Base-by-base conservation (phyloP, 805 yeast genomes). In the Wickerhamiella cacticola region DNA sequence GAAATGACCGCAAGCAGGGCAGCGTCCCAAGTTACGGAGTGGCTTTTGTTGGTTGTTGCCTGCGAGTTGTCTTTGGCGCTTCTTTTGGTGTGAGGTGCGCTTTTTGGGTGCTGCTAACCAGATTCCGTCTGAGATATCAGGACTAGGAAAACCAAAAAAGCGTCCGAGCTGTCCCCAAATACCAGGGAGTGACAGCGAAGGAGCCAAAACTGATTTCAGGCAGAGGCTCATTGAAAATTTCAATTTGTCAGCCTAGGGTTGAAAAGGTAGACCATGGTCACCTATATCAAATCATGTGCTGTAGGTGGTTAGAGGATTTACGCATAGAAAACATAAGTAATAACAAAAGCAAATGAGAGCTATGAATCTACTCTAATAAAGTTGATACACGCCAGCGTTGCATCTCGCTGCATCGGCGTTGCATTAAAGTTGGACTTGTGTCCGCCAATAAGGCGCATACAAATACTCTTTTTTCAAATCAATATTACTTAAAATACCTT, bases 1-100 rank as follows among this genome's bases (percentile, higher is more conserved):
- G 57, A 77, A 81, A 53, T 83, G 81, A 39, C 98, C 98, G 68
- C 98, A 89, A 0, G 95, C 81, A 2, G 97, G 96, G 63, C 98
- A 89, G 63, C 94, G 76, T 53, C 82, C 85, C 59, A 92, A 69
- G 61, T 84, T 80, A 48, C 79, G 75, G 54, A 83, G 71, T 45
- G 80, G 79, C 62, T 83, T 78, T 55, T 84, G 69, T 56, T 87
- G 92, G 63, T 86, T 89, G 50, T 77, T 73, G 9, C 84, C 94
- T 3, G 86, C 87, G 55, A 84, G 76, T 56, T 82, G 77, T 67
- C 88, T 78, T 62, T 76, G 80, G 65, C 96, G 79, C 59, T 84
- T 82, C 64, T 85, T 83, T 68, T 77, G 77, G 63, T 86, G 85
- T 6, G 97, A 86, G 1, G 78, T 78, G 65, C 87, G 88, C 76